phyloP scores from a whole-genome alignment of 495 filamentous ascomycete species.

The Neurospora sp. region DNA sequence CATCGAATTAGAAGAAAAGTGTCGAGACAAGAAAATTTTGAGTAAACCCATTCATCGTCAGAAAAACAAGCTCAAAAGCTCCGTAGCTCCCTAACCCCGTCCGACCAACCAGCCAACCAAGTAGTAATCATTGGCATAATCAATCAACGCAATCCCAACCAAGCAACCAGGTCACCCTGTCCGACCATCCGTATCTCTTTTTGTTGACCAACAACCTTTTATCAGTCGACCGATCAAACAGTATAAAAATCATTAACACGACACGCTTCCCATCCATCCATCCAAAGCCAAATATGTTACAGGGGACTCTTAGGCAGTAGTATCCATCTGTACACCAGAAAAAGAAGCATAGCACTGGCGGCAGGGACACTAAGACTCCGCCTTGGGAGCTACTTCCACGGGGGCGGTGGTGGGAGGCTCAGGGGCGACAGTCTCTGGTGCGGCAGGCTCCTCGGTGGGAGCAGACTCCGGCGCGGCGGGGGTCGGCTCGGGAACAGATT shows the following conservation, averaged over 20 bases:
- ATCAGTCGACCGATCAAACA: background rate
- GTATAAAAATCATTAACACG: background rate
- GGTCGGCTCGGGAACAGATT: background rate
- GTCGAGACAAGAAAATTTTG: background rate
- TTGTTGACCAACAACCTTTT: background rate
- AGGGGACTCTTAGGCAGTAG: background rate
- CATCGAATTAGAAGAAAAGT: background rate
- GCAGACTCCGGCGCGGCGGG: background rate
- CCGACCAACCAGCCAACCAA: background rate
- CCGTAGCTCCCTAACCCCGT: background rate
- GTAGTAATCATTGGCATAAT: background rate
- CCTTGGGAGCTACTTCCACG: background rate
- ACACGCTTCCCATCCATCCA: background rate
- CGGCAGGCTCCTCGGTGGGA: background rate
- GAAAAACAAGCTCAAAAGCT: background rate
- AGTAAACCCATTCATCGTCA: background rate
- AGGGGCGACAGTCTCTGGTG: background rate
- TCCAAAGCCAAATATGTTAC: background rate
- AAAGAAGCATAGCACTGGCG: background rate
- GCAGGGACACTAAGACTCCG: background rate
- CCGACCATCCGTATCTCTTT: background rate
- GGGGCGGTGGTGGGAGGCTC: background rate
- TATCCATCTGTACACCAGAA: background rate
- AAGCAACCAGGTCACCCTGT: background rate
- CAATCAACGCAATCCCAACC: background rate